Evolutionary conservation across 2,329 filamentous ascomycete species (phyloP).

Genomic region (Trichoderma cornu-damae): DNA sequence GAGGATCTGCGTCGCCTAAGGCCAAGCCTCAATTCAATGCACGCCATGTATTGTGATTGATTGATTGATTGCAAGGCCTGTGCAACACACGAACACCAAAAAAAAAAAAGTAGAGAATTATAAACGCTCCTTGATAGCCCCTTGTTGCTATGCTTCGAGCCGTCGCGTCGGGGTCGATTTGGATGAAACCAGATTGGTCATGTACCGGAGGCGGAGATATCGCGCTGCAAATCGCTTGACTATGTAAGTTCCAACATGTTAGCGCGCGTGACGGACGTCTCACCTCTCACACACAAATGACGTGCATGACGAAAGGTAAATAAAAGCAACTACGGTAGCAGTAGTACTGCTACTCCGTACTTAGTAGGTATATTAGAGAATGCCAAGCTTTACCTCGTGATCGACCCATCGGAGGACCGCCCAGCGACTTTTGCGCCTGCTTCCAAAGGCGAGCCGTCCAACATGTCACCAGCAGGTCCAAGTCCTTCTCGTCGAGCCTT

Average conservation of each 20-base stretch:
- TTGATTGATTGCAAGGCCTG: background rate
- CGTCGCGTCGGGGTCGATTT: slow-evolving; percentile 9
- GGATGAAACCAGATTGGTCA: slow-evolving; percentile 12
- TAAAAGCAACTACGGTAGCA: background rate
- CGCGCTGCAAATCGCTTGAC: slow-evolving; percentile 15
- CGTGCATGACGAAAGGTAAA: slow-evolving; percentile 2
- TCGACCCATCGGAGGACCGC: background rate
- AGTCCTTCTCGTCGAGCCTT: slow-evolving; percentile 9
- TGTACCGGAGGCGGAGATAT: slow-evolving; percentile 13
- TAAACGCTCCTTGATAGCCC: background rate
- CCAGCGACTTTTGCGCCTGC: slow-evolving; percentile 2
- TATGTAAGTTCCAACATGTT: background rate
- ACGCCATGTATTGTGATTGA: too few species aligned
- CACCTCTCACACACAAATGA: slow-evolving; percentile 2
- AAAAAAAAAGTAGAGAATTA: background rate
- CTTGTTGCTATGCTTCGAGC: slow-evolving; percentile 1
- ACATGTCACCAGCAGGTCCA: slow-evolving; percentile 14
- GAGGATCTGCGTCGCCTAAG: slow-evolving; percentile 8
- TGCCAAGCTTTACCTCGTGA: slow-evolving; percentile 10
- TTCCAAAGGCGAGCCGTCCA: slow-evolving; percentile 13
- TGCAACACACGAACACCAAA: background rate
- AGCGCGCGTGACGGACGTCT: background rate
- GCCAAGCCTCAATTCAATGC: too few species aligned
- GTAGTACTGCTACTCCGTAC: too few species aligned
- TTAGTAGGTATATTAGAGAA: too few species aligned